Evolutionary conservation across 176 grass and related monocot species (phyloP).

Genomic region (Oryza australiensis): DNA sequence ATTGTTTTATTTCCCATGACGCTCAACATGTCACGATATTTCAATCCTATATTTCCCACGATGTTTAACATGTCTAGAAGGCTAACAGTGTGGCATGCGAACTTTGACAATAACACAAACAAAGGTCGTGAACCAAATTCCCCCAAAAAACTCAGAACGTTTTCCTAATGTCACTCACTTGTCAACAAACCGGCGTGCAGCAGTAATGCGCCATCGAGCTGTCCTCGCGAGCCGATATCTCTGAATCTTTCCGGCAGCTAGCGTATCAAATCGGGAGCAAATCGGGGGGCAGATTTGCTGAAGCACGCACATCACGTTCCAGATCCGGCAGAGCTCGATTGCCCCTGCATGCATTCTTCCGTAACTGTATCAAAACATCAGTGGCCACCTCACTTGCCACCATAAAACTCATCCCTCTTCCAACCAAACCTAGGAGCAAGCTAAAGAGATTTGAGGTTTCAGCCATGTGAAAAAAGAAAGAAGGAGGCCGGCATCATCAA

Average conservation of each 20-base stretch:
- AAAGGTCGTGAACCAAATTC: no score
- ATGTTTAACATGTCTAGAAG: no score
- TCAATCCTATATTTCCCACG: no score
- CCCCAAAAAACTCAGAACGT: no score
- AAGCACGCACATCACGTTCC: slow-evolving; percentile 16
- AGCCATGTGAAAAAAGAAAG: background rate
- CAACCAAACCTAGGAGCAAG: slow-evolving; percentile 32
- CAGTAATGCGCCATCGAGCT: slow-evolving; percentile 26
- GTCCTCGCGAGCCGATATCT: slow-evolving; percentile 21
- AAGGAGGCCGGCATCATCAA: no score
- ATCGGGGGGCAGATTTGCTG: slow-evolving; percentile 43
- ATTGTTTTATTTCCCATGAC: no score
- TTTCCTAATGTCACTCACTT: no score
- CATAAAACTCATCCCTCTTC: background rate
- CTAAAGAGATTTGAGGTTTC: background rate
- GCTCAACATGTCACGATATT: no score
- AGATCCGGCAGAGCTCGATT: slow-evolving; percentile 5
- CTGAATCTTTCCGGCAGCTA: slow-evolving; percentile 27
- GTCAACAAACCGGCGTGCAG: background rate
- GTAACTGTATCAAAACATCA: background rate
- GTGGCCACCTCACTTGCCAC: slow-evolving; percentile 27
- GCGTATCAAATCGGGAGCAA: slow-evolving; percentile 45
- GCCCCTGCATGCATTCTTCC: background rate
- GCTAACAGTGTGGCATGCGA: no score
- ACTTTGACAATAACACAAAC: no score